Conservation (phyloP, 768 basidiomycete genomes). For the Gautieria morchelliformis region DNA sequence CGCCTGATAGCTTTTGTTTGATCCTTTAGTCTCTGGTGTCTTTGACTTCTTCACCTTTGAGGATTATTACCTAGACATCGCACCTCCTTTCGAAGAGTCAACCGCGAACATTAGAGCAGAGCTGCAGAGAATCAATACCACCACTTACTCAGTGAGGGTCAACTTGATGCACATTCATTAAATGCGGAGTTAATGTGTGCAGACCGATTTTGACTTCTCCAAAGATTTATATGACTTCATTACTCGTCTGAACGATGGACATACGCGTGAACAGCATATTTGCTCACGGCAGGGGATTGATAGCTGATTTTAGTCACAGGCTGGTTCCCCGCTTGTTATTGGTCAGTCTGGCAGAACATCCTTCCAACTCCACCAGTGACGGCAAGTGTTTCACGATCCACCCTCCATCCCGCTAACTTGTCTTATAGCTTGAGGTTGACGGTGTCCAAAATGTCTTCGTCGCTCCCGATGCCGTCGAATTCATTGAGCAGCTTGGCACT, state of each 20-base stretch:
- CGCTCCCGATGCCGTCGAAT: slow-evolving; percentile 44
- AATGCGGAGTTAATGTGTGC: background rate
- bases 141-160: slow-evolving; percentile 33
- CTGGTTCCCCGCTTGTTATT: slow-evolving; percentile 51
- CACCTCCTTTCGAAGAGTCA: slow-evolving; percentile 41
- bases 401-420: slow-evolving; percentile 18
- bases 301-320: slow-evolving; percentile 22
- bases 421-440: slow-evolving; percentile 42
- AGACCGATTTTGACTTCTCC: slow-evolving; percentile 65
- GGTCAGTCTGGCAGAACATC: slow-evolving; percentile 29
- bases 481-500: slow-evolving; percentile 36
- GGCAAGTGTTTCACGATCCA: slow-evolving; percentile 11
- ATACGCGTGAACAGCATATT: slow-evolving; percentile 37
- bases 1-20: background rate
- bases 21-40: slow-evolving; percentile 32
- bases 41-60: slow-evolving; percentile 46
- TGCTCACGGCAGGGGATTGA: background rate
- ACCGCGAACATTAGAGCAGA: slow-evolving; percentile 44
- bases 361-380: slow-evolving; percentile 14
- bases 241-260: slow-evolving; percentile 52
- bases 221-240: slow-evolving; percentile 45
- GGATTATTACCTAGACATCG: slow-evolving; percentile 39
- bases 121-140: slow-evolving; percentile 37
- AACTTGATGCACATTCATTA: background rate
- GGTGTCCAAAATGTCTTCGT: slow-evolving; percentile 39